A percentile compares a stretch with the other conserved stretches of the same genome.
phyloP scores from a whole-genome alignment of 352 stramenopile species.

The Pythium sukuiense region DNA sequence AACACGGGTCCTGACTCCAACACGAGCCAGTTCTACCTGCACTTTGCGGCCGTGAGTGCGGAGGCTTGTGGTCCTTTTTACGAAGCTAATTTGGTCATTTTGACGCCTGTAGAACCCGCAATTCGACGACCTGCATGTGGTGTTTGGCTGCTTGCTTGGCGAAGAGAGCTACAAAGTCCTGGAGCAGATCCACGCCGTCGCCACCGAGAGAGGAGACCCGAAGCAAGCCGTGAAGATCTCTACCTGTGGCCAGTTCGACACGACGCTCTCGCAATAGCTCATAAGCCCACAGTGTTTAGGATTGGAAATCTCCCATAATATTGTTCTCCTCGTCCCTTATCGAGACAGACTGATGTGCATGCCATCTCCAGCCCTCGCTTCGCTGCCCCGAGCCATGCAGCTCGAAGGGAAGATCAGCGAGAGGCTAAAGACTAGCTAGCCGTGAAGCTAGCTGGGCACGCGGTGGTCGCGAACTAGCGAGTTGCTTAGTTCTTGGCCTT shows the following conservation, averaged over 20 bases:
- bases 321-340: conserved; percentile 12
- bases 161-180: conserved; percentile 47
- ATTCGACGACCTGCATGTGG: conserved; percentile 81
- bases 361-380: background rate
- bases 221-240: conserved; percentile 48
- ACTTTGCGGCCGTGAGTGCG: conserved; percentile 45
- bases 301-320: conserved; percentile 9
- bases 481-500: conserved; percentile 69
- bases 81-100: background rate
- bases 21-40: conserved; percentile 96
- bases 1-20: conserved; percentile 96
- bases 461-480: background rate
- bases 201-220: conserved; percentile 48
- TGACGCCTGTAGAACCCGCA: conserved; percentile 43
- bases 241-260: conserved; percentile 47
- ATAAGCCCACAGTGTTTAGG: background rate
- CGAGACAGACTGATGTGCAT: conserved; percentile 5
- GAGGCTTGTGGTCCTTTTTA: background rate
- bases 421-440: background rate
- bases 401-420: background rate
- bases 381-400: background rate
- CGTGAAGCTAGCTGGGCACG: background rate
- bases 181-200: conserved; percentile 47
- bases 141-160: conserved; percentile 68
- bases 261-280: background rate